Conservation (phyloP, 805 yeast species). For the Suhomyces faveliae region DNA sequence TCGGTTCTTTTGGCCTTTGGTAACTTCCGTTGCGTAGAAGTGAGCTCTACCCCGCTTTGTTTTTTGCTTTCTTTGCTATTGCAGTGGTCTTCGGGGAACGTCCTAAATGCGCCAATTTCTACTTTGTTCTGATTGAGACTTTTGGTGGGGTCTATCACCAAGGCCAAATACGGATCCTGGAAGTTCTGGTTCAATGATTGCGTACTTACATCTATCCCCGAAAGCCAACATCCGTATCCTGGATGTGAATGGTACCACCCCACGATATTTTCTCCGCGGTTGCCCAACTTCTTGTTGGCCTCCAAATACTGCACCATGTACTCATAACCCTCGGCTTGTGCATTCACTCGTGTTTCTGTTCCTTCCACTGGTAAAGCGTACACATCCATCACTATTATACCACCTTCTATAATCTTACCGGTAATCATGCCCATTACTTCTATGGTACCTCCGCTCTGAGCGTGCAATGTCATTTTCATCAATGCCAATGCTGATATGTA, state of each 20-base stretch:
- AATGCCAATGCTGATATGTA: conserved; percentile 70
- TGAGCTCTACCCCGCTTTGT: not conserved
- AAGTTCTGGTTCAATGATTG: conserved; percentile 80
- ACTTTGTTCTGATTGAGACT: conserved; percentile 61
- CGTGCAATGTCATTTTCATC: conserved; percentile 75
- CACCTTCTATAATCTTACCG: conserved; percentile 60
- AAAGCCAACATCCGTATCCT: conserved; percentile 96
- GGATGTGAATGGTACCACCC: conserved; percentile 99
- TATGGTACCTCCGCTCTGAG: conserved; percentile 77
- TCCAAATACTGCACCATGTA: conserved; percentile 86
- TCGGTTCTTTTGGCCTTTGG: conserved; percentile 58
- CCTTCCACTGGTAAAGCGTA: conserved; percentile 93
- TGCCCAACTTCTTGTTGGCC: conserved; percentile 46
- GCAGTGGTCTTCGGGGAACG: conserved; percentile 46
- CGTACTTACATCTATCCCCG: conserved; percentile 90
- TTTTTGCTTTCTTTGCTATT: conserved; percentile 7
- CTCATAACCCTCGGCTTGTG: conserved; percentile 90
- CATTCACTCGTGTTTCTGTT: conserved; percentile 93
- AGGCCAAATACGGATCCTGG: conserved; percentile 89
- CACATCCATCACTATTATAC: conserved; percentile 72
- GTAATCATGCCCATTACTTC: conserved; percentile 96
- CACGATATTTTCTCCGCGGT: conserved; percentile 60
- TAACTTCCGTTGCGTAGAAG: conserved; percentile 14
- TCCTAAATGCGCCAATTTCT: conserved; percentile 87
- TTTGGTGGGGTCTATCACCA: conserved; percentile 82